phyloP scores from a whole-genome alignment of 2,329 filamentous ascomycete genomes.

The Microsporum audouinii region DNA sequence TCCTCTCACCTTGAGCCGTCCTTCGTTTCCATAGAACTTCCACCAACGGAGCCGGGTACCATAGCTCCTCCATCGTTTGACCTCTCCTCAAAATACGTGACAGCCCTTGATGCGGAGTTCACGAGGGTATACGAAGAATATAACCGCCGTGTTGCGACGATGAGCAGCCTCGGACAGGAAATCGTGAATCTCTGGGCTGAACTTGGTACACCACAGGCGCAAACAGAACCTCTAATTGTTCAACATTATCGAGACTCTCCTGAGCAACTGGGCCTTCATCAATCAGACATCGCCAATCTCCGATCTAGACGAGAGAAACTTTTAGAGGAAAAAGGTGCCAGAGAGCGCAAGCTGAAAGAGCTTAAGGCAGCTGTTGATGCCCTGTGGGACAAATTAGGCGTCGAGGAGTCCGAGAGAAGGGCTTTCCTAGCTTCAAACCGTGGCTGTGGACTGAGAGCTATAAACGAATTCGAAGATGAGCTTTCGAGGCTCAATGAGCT shows the following conservation, averaged over 20 bases:
- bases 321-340: constrained; percentile 72
- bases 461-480: constrained; percentile 95
- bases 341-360: constrained; percentile 67
- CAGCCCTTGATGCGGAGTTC: constrained; percentile 79
- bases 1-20: constrained; percentile 86
- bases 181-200: constrained; percentile 95
- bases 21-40: constrained; percentile 75
- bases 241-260: constrained; percentile 82
- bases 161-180: constrained; percentile 64
- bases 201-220: constrained; percentile 82
- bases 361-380: constrained; percentile 66
- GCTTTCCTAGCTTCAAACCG: constrained; percentile 76
- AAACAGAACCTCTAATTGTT: constrained; percentile 78
- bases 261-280: constrained; percentile 85
- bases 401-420: constrained; percentile 74
- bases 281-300: constrained; percentile 68
- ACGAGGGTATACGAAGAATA: constrained; percentile 95
- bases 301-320: constrained; percentile 68
- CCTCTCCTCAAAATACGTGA: constrained; percentile 79
- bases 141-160: constrained; percentile 63
- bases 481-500: constrained; percentile 75
- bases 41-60: constrained; percentile 66
- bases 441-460: constrained; percentile 78
- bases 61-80: constrained; percentile 75
- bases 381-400: constrained; percentile 77